A percentile compares a stretch with the other conserved stretches of the same genome.
These are phyloP conservation scores for Vanderwaltozyma verrucispora DNA, from an alignment of 805 yeast genomes.

Conservation along the genomic window DNA sequence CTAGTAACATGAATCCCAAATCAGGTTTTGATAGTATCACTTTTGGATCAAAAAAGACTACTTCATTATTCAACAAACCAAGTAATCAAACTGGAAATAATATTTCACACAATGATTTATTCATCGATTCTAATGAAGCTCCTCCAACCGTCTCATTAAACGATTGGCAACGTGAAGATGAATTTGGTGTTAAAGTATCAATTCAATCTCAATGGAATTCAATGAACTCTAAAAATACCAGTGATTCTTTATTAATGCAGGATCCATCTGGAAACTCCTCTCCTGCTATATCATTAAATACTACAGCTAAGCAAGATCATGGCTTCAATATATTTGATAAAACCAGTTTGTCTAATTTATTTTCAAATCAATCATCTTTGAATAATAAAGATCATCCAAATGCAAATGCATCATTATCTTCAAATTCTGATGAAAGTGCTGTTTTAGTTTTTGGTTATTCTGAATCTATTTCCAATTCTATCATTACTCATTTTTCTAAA, in stretches of 20 bases:
- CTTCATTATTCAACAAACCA: constrained; percentile 5
- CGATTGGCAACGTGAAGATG: constrained; percentile 34
- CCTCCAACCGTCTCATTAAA: constrained; percentile 34
- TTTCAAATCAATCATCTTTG: constrained; percentile 5
- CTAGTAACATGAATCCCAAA: constrained; percentile 3
- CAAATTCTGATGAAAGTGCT: constrained; percentile 39
- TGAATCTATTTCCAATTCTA: constrained; percentile 54
- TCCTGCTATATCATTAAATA: not conserved
- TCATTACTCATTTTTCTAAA: constrained; percentile 63
- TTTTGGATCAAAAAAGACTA: constrained; percentile 30
- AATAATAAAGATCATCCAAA: not conserved
- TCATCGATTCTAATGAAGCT: constrained; percentile 31
- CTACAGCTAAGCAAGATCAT: not conserved
- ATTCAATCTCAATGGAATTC: constrained; percentile 2
- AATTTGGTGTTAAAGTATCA: constrained; percentile 10
- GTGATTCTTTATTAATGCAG: constrained; percentile 1
- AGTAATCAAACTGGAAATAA: constrained; percentile 2
- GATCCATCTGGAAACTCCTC: constrained; percentile 5
- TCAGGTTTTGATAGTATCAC: constrained; percentile 31
- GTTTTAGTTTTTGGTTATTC: constrained; percentile 86
- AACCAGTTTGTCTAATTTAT: not conserved
- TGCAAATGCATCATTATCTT: not conserved
- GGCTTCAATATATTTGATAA: constrained; percentile 14
- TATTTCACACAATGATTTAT: constrained; percentile 9
- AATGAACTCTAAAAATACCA: constrained; percentile 1